Conservation (phyloP, 2,329 filamentous ascomycete genomes). For the Alternaria sp. region DNA sequence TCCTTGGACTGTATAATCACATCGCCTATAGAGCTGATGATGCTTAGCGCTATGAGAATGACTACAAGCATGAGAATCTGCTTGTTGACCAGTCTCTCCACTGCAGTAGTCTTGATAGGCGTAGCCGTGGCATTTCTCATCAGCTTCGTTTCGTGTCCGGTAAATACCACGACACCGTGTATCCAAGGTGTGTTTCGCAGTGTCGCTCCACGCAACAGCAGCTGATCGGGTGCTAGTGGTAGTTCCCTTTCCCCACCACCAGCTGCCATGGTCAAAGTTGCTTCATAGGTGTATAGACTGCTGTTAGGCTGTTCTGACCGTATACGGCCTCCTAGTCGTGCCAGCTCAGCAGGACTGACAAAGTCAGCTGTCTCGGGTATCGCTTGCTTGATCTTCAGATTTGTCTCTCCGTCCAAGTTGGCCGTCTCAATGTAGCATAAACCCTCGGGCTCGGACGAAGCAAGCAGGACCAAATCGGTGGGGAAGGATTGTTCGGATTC, state of each 20-base stretch:
- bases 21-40: slow-evolving; percentile 91
- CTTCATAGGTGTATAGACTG: slow-evolving; percentile 97
- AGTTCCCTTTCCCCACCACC: slow-evolving; percentile 94
- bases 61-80: slow-evolving; percentile 90
- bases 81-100: slow-evolving; percentile 91
- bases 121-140: slow-evolving; percentile 98
- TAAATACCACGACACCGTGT: slow-evolving; percentile 95
- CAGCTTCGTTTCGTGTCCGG: slow-evolving; percentile 96
- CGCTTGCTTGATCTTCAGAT: slow-evolving; percentile 97
- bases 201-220: slow-evolving; percentile 90
- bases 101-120: slow-evolving; percentile 96
- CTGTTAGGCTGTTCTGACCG: slow-evolving; percentile 98
- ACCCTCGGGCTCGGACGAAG: slow-evolving; percentile 95
- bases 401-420: slow-evolving; percentile 96
- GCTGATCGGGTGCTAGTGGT: slow-evolving; percentile 87
- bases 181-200: slow-evolving; percentile 97
- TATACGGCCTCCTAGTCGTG: slow-evolving; percentile 83
- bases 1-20: slow-evolving; percentile 75
- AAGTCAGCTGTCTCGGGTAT: slow-evolving; percentile 89
- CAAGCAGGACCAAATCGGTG: slow-evolving; percentile 88
- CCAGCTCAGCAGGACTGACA: slow-evolving; percentile 86
- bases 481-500: slow-evolving; percentile 96
- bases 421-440: slow-evolving; percentile 99
- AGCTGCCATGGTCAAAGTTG: slow-evolving; percentile 87
- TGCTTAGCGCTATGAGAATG: slow-evolving; percentile 83